A percentile compares a stretch with the other conserved stretches of the same genome.
Conservation (phyloP, 208 protist genomes). For the Crithidia bombi region DNA sequence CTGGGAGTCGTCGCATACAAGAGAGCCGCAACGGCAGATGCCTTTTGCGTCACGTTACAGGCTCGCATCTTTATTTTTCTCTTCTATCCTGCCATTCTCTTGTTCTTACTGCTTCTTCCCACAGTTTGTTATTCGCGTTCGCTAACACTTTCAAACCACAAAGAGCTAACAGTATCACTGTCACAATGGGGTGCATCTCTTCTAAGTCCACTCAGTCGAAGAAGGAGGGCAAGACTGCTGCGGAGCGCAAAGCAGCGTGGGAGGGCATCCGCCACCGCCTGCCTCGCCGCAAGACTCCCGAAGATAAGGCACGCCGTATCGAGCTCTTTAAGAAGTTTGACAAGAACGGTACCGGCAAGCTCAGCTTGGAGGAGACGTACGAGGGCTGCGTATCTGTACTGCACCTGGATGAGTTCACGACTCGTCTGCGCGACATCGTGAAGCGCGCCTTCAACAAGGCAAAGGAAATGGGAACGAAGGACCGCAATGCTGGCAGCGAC, state of each 20-base stretch:
- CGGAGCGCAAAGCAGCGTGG: slow-evolving; percentile 55
- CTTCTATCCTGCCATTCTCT: neutral
- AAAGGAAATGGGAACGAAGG: slow-evolving; percentile 52
- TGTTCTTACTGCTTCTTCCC: neutral
- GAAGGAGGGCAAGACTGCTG: slow-evolving; percentile 40
- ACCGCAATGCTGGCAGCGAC: slow-evolving; percentile 28
- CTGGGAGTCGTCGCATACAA: no score
- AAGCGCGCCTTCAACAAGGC: slow-evolving; percentile 87
- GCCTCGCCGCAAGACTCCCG: slow-evolving; percentile 39
- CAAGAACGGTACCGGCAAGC: slow-evolving; percentile 50
- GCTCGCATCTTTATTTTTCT: neutral
- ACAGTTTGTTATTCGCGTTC: slow-evolving; percentile 5
- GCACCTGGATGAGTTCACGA: slow-evolving; percentile 69
- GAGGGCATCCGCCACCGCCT: slow-evolving; percentile 38
- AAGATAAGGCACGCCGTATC: slow-evolving; percentile 49
- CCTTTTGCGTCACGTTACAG: no score
- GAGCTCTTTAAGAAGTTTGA: slow-evolving; percentile 83
- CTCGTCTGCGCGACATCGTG: slow-evolving; percentile 63
- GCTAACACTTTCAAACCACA: neutral
- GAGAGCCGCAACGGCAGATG: no score
- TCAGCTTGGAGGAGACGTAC: slow-evolving; percentile 71
- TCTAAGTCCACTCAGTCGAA: slow-evolving; percentile 29
- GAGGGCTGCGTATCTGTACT: slow-evolving; percentile 52
- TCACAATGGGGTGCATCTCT: slow-evolving; percentile 38
- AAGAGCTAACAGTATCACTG: slow-evolving; percentile 10